Conservation (phyloP, 495 filamentous ascomycete species). For the Niebla homalea region DNA sequence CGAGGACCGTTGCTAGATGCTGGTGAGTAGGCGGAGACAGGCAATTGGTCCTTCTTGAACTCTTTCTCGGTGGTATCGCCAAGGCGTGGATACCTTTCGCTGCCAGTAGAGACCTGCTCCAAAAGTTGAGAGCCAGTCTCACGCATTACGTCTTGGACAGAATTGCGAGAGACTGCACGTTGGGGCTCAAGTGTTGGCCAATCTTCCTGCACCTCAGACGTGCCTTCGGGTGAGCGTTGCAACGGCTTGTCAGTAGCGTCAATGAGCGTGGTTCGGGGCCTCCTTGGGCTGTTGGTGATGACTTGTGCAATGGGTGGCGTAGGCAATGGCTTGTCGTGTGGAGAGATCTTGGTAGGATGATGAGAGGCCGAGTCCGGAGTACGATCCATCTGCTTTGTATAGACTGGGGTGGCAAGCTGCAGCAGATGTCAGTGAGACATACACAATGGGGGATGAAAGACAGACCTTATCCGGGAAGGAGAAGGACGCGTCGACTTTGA, state of each 20-base stretch:
- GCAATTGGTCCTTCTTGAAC: conserved; percentile 2
- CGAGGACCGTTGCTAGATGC: background rate
- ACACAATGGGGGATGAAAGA: background rate
- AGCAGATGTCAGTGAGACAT: background rate
- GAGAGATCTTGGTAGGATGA: background rate
- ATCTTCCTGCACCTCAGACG: conserved; percentile 10
- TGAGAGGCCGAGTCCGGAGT: background rate
- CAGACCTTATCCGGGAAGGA: conserved; percentile 17
- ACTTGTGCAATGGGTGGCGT: conserved; percentile 14
- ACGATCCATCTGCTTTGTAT: background rate
- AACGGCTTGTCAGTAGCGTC: conserved; percentile 19
- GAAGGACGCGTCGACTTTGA: background rate
- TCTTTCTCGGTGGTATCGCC: conserved; percentile 1
- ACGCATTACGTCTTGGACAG: conserved; percentile 10
- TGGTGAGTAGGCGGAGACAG: conserved; percentile 11
- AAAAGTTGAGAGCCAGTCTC: conserved; percentile 6
- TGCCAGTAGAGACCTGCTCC: background rate
- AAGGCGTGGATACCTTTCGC: conserved; percentile 11
- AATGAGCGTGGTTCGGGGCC: conserved; percentile 15
- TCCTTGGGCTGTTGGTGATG: background rate
- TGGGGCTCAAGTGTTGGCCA: conserved; percentile 16
- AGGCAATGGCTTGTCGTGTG: conserved; percentile 17
- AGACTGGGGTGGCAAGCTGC: conserved; percentile 7
- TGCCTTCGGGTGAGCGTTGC: conserved; percentile 8
- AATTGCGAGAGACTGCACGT: conserved; percentile 2